Percentiles rank a stretch among this genome's conserved stretches.
Evolutionary conservation across 208 protist genomes (phyloP).

Genomic region (Acanthamoeba rhysodes): DNA sequence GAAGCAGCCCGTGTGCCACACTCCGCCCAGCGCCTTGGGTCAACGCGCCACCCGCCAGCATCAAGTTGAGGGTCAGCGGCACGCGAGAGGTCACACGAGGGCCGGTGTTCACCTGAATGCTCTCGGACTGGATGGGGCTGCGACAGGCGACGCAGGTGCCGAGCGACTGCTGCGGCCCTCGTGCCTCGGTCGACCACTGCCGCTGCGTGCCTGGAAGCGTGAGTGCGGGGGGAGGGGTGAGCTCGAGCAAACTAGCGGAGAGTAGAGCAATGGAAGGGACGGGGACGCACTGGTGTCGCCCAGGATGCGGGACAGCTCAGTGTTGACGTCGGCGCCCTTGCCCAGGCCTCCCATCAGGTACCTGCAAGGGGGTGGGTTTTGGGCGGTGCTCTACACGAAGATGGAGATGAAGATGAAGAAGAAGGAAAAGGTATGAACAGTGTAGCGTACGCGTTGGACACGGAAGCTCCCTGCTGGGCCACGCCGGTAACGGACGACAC

Average conservation of each 20-base stretch:
- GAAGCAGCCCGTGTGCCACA: constrained; percentile 20
- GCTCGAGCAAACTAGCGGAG: too few species aligned
- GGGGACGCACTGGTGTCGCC: constrained; percentile 13
- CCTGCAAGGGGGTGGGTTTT: neutral
- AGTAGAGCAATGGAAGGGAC: neutral
- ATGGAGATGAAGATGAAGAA: neutral
- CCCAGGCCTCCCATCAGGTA: constrained; percentile 34
- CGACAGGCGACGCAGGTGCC: neutral
- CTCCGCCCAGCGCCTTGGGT: neutral
- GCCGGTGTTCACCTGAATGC: neutral
- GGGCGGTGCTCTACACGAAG: neutral
- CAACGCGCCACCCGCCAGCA: neutral
- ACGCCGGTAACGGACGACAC: constrained; percentile 23
- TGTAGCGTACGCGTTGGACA: neutral
- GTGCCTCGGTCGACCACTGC: neutral
- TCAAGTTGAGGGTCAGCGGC: neutral
- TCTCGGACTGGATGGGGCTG: neutral
- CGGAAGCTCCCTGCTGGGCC: neutral
- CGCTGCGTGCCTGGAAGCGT: neutral
- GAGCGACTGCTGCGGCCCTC: neutral
- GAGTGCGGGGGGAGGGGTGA: neutral
- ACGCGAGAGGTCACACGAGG: neutral
- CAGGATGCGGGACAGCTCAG: neutral
- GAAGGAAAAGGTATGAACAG: too few species aligned
- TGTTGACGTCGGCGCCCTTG: constrained; percentile 28